Conservation (phyloP, 768 basidiomycete genomes). For the Daedaleopsis sinensis region DNA sequence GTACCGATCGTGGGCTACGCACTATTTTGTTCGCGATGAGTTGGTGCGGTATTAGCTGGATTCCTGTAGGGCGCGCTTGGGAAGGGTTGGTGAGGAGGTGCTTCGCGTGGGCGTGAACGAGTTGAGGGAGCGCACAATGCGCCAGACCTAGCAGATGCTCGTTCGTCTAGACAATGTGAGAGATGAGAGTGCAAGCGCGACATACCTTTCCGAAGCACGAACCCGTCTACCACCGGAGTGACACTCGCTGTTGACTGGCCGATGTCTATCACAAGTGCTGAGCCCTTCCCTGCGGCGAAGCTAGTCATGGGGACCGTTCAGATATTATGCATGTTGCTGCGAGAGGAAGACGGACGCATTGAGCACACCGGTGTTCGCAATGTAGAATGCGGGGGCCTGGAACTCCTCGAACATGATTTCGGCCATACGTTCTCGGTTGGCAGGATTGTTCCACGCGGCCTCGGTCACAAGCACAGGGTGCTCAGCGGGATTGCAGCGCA, state of each 20-base stretch:
- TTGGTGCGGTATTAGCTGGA: slow-evolving; percentile 84
- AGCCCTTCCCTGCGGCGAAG: slow-evolving; percentile 95
- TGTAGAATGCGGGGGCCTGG: slow-evolving; percentile 92
- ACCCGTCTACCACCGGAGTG: slow-evolving; percentile 96
- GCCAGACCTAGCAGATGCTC: slow-evolving; percentile 63
- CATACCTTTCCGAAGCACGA: slow-evolving; percentile 92
- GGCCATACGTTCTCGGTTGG: slow-evolving; percentile 93
- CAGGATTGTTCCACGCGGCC: slow-evolving; percentile 92
- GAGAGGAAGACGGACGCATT: slow-evolving; percentile 68
- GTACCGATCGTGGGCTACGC: slow-evolving; percentile 8
- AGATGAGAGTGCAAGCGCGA: background rate
- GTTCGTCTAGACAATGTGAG: background rate
- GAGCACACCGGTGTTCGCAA: slow-evolving; percentile 91
- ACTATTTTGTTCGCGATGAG: slow-evolving; percentile 84
- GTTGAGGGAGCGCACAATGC: slow-evolving; percentile 73
- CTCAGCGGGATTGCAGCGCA: slow-evolving; percentile 77
- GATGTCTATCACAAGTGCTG: slow-evolving; percentile 95
- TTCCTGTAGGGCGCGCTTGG: slow-evolving; percentile 55
- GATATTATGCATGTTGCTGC: background rate
- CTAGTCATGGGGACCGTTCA: slow-evolving; percentile 40
- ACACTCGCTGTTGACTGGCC: slow-evolving; percentile 90
- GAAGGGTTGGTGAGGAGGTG: slow-evolving; percentile 52
- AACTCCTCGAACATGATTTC: slow-evolving; percentile 99
- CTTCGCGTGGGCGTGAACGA: slow-evolving; percentile 80
- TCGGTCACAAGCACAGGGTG: slow-evolving; percentile 95